These are phyloP conservation scores for Fraxinus excelsior DNA, from an alignment of 257 asterid genomes.

Conservation along the genomic window DNA sequence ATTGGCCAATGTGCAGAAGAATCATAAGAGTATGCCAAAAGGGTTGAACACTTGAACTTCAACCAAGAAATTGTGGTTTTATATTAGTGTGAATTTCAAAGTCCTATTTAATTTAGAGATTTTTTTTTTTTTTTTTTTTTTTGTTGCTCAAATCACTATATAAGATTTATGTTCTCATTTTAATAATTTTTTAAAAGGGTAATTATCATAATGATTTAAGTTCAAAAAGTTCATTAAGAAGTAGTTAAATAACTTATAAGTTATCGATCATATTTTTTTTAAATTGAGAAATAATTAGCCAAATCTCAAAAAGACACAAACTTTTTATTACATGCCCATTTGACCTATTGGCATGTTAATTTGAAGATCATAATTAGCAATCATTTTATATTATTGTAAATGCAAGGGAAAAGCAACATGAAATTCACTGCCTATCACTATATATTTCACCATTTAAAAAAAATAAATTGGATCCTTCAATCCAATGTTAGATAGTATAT, in stretches of 20 bases:
- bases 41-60: background rate
- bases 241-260: no score
- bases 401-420: constrained; percentile 25
- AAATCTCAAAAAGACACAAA: background rate
- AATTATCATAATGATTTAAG: background rate
- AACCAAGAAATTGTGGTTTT: no score
- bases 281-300: background rate
- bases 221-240: no score
- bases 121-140: no score
- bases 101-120: background rate
- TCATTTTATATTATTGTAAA: constrained; percentile 10
- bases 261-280: background rate
- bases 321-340: background rate
- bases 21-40: constrained; percentile 7
- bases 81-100: no score
- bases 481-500: background rate
- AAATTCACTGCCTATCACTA: constrained; percentile 25
- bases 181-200: background rate
- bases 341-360: constrained; percentile 5
- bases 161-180: background rate
- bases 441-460: constrained; percentile 14
- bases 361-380: constrained; percentile 18
- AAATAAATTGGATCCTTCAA: no score
- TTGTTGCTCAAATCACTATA: background rate
- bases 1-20: constrained; percentile 19